A percentile compares a stretch with the other conserved stretches of the same genome.
phyloP scores from a whole-genome alignment of 768 basidiomycete genomes.

The Wakefieldia striispora region DNA sequence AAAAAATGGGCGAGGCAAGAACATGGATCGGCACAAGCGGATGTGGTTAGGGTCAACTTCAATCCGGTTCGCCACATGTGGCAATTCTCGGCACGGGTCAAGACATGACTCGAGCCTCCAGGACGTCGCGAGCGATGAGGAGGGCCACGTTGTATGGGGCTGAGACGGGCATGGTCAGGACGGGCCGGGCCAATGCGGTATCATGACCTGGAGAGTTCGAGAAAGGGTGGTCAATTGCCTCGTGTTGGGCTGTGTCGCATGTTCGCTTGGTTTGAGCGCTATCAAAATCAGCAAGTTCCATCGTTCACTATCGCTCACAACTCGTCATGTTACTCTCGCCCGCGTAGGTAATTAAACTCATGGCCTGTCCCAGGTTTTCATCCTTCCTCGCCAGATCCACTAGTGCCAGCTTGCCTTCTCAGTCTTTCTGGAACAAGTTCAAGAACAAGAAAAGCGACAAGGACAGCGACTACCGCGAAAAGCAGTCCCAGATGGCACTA shows the following conservation, averaged over 20 bases:
- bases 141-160: no score
- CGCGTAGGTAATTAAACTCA: slow-evolving; percentile 51
- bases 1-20: slow-evolving; percentile 7
- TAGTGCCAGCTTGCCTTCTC: slow-evolving; percentile 55
- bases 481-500: slow-evolving; percentile 62
- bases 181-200: no score
- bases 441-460: slow-evolving; percentile 61
- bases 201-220: slow-evolving; percentile 3
- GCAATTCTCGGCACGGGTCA: no score
- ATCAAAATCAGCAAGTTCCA: slow-evolving; percentile 24
- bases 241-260: slow-evolving; percentile 53
- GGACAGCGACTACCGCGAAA: slow-evolving; percentile 57
- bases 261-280: slow-evolving; percentile 1
- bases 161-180: no score
- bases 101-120: no score
- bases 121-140: slow-evolving; percentile 2
- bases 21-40: slow-evolving; percentile 5
- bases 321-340: slow-evolving; percentile 74
- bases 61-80: no score
- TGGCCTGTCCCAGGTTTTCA: slow-evolving; percentile 23
- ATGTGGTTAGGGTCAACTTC: no score
- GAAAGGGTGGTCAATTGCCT: slow-evolving; percentile 40
- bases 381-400: slow-evolving; percentile 54
- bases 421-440: slow-evolving; percentile 61
- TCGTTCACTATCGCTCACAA: slow-evolving; percentile 25